Evolutionary conservation across 2,329 filamentous ascomycete species (phyloP), one percentile per base, ranked within the genome.

Genomic region (Lithohypha guttulata): DNA sequence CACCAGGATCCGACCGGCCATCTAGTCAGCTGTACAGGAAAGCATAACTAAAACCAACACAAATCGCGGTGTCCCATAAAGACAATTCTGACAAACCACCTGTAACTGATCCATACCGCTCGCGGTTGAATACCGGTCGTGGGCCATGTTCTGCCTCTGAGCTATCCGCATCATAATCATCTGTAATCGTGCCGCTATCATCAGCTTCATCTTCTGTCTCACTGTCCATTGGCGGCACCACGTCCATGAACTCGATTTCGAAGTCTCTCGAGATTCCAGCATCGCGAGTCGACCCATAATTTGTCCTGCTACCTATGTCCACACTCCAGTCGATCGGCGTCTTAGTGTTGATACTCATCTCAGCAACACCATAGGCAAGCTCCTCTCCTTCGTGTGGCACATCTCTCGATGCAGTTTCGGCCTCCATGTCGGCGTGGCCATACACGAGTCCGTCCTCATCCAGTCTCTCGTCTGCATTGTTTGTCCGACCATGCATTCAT

Each of bases 401-500:
- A n/a, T n/a, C n/a, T n/a, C n/a, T n/a, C n/a, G n/a, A n/a, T n/a
- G n/a, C n/a, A n/a, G n/a, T n/a, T n/a, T n/a, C n/a, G n/a, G n/a
- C n/a, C n/a, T n/a, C n/a, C n/a, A n/a, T n/a, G n/a, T n/a, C n/a
- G 15, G 9, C 33, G 7, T 27, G 21, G 13, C 33, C 33, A 27
- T 35, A 35, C 14, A 15, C 21, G 4, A 35, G 19, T 8, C 21
- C 33, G 14, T 35, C 33, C 17, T 35, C 33, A n/a, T 3, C 18
- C 18, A 3, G 31, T 9, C 31, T 34, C 8, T 7, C 17, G 6
- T 3, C 32, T 8, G 17, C 19, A 6, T 6, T 14, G 9, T 34
- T 22, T 5, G 17, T 21, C 33, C 21, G 22, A 15, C 33, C 33
- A 35, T 35, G 18, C 13, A 35, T 29, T 44, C 39, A 48, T 43